phyloP scores from a whole-genome alignment of 768 basidiomycete species.

The Suillus lakei region DNA sequence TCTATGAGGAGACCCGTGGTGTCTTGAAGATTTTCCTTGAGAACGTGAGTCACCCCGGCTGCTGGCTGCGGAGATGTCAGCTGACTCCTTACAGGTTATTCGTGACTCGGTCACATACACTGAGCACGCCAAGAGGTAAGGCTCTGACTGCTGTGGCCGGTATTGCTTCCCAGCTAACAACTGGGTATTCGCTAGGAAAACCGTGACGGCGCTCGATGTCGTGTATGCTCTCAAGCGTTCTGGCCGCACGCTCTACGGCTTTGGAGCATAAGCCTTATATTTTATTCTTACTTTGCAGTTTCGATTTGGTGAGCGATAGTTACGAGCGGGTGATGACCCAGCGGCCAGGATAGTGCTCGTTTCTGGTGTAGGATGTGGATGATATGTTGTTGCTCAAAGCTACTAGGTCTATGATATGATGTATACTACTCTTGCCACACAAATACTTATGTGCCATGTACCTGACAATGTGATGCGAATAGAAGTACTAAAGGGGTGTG shows the following conservation, averaged over 20 bases:
- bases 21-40: conserved; percentile 91
- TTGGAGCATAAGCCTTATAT: conserved; percentile 59
- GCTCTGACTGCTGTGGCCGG: not conserved
- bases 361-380: not conserved
- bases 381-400: not conserved
- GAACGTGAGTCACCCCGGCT: conserved; percentile 57
- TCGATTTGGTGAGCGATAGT: not conserved
- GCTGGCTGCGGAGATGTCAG: conserved; percentile 2
- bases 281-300: conserved; percentile 1
- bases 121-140: conserved; percentile 82
- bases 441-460: not conserved
- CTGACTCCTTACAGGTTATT: conserved; percentile 63
- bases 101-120: conserved; percentile 94
- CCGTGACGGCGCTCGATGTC: conserved; percentile 87
- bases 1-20: conserved; percentile 93
- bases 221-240: conserved; percentile 77
- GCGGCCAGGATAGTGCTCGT: not conserved
- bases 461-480: not conserved
- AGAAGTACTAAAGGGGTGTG: no score
- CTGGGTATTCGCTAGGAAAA: conserved; percentile 53
- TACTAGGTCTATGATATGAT: conserved; percentile 5
- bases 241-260: conserved; percentile 81
- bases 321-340: not conserved
- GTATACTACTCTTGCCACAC: conserved; percentile 3
- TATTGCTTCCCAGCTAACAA: conserved; percentile 12